phyloP scores from a whole-genome alignment of 2,329 filamentous ascomycete species.

The Hysterium pulicare region DNA sequence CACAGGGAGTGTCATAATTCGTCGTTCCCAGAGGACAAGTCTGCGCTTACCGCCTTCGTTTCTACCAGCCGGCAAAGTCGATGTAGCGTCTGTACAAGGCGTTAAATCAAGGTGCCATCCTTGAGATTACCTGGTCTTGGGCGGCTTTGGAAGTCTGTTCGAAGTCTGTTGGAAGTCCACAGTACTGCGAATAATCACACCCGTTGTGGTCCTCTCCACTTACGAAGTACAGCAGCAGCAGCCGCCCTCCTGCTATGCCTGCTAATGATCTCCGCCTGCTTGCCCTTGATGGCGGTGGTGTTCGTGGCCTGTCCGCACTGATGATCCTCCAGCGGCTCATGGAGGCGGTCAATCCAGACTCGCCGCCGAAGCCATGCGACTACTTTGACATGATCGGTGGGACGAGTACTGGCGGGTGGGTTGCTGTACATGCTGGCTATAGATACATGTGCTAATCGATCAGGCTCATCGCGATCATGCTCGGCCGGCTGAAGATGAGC shows the following conservation, averaged over 20 bases:
- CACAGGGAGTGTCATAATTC: too few relatives aligned
- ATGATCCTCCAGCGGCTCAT: slow-evolving; percentile 12
- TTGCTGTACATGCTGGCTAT: slow-evolving; percentile 11
- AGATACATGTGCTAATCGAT: slow-evolving; percentile 9
- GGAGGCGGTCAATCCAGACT: slow-evolving; percentile 6
- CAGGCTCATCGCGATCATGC: slow-evolving; percentile 8
- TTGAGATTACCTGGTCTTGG: too few relatives aligned
- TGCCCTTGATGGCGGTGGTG: slow-evolving; percentile 11
- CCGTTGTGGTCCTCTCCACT: too few relatives aligned
- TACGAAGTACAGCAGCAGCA: too few relatives aligned
- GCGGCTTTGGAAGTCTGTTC: background rate
- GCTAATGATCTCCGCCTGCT: slow-evolving; percentile 6
- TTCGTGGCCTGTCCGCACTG: slow-evolving; percentile 11
- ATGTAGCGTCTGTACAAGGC: too few relatives aligned
- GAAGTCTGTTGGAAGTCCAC: background rate
- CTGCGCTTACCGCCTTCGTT: too few relatives aligned
- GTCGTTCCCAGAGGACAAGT: too few relatives aligned
- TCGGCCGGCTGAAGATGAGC: slow-evolving; percentile 5
- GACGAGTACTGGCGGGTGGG: slow-evolving; percentile 10
- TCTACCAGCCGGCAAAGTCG: too few relatives aligned
- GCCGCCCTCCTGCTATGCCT: background rate
- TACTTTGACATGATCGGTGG: slow-evolving; percentile 11
- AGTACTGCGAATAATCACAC: too few relatives aligned
- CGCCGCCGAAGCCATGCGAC: slow-evolving; percentile 9
- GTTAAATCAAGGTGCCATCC: too few relatives aligned